Conservation (phyloP, 257 asterid species). For the Ligustrum vulgare region DNA sequence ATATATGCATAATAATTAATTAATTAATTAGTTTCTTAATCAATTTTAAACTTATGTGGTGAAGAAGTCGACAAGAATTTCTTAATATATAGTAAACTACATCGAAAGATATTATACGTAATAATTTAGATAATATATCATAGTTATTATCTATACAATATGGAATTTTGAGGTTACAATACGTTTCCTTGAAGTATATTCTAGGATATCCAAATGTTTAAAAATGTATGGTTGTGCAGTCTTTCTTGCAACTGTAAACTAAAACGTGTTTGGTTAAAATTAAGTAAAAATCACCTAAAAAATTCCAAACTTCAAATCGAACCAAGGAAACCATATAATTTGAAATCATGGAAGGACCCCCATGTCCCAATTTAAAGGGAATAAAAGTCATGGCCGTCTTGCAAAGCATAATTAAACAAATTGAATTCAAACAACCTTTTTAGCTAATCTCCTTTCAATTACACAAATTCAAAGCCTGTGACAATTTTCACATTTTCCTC, state of each 20-base stretch:
- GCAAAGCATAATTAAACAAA: background rate
- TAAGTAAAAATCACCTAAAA: conserved; percentile 5
- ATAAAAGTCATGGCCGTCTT: conserved; percentile 26
- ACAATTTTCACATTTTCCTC: background rate
- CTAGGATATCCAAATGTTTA: conserved; percentile 23
- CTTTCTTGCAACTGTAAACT: background rate
- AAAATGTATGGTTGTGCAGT: background rate
- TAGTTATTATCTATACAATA: background rate
- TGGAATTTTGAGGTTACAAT: too few relatives aligned
- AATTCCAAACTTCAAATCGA: conserved; percentile 18
- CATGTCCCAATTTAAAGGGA: conserved; percentile 16
- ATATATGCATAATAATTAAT: too few relatives aligned
- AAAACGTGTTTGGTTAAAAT: conserved; percentile 2
- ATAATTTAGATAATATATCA: background rate
- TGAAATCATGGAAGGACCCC: background rate
- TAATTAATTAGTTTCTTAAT: too few relatives aligned
- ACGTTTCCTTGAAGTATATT: conserved; percentile 22
- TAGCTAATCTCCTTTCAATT: conserved; percentile 16
- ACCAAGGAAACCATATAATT: background rate
- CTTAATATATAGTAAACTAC: background rate
- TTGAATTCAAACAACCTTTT: conserved; percentile 19
- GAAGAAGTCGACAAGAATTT: too few relatives aligned
- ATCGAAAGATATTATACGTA: too few relatives aligned
- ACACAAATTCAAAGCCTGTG: conserved; percentile 29
- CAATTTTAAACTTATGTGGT: too few relatives aligned